Conservation (phyloP, 129 eudicot genomes). For the Escallonia herrerae region DNA sequence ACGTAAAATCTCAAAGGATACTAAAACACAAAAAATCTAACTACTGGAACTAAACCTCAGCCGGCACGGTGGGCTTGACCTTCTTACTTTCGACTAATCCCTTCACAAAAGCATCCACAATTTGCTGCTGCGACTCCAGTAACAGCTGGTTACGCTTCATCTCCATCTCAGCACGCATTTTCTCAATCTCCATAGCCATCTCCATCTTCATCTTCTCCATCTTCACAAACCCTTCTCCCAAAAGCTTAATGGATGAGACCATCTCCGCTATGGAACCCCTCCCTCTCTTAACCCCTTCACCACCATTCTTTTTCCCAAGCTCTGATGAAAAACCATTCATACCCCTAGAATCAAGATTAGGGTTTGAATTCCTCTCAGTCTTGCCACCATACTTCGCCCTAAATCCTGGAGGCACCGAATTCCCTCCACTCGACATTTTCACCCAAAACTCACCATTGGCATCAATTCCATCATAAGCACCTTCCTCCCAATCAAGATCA, state of each 20-base stretch:
- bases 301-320: conserved; percentile 9
- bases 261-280: conserved; percentile 38
- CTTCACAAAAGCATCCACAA: conserved; percentile 67
- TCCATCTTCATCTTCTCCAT: conserved; percentile 92
- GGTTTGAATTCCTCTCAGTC: conserved; percentile 22
- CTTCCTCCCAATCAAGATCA: conserved; percentile 28
- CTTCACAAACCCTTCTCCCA: conserved; percentile 80
- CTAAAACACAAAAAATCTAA: too few relatives aligned
- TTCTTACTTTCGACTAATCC: conserved; percentile 51
- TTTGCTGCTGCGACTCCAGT: conserved; percentile 62
- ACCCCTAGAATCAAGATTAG: conserved; percentile 14
- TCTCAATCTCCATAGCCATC: conserved; percentile 72
- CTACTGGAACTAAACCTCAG: too few relatives aligned
- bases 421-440: conserved; percentile 25
- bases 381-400: conserved; percentile 25
- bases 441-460: conserved; percentile 32
- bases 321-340: conserved; percentile 10
- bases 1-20: too few relatives aligned
- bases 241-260: conserved; percentile 49
- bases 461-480: conserved; percentile 11
- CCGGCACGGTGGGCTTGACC: background rate
- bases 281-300: conserved; percentile 26
- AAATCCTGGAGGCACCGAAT: conserved; percentile 12
- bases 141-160: conserved; percentile 68
- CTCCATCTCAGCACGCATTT: conserved; percentile 67